Base-by-base conservation (phyloP, 805 yeast genomes). In the Wickerhamiella bombiphila region DNA sequence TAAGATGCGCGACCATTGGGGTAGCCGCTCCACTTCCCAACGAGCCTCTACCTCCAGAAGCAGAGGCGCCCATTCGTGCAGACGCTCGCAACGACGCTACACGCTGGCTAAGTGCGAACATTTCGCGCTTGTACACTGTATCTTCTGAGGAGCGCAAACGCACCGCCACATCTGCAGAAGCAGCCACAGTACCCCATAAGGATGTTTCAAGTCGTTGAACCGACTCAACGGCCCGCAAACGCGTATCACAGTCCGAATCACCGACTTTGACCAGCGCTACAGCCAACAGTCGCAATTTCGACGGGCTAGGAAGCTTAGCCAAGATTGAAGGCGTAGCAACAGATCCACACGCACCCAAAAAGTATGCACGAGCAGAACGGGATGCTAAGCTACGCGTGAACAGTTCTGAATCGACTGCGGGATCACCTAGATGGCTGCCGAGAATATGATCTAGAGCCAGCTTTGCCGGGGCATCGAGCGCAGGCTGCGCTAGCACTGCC, bases 121-220 rank as follows among this genome's bases (percentile, higher is more conserved):
- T 69, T 0, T 93, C 93, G 30, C 88, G 74, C 52, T 85, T 85
- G 61, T 79, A 86, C 3, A 91, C 83, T 5, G 83, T 80, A 48
- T 79, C 73, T 5, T 93, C 78, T 24, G 72, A 67, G 44, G 83
- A 80, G 36, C 77, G 70, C 11, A 83, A 70, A 26, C 81, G 68
- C 51, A 81, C 88, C 25, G 72, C 69, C 52, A 72, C 81, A 17
- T 68, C 68, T 1, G 40, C 41, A 5, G 67, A 68, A 2, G 76
- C 60, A 13, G 68, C 65, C 0, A 73, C 63, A 1, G 74, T 65
- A 24, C 71, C 69, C 46, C 68, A 76, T 20, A 71, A 56, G 26
- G 69, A 65, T 28, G 63, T 57, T 52, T 88, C 97, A 4, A 80
- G 68, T 21, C 66, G 68, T 30, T 69, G 71, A 39, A 88, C 56